Evolutionary conservation across 495 filamentous ascomycete species (phyloP).

Genomic region (Hypoxylon perforatum): DNA sequence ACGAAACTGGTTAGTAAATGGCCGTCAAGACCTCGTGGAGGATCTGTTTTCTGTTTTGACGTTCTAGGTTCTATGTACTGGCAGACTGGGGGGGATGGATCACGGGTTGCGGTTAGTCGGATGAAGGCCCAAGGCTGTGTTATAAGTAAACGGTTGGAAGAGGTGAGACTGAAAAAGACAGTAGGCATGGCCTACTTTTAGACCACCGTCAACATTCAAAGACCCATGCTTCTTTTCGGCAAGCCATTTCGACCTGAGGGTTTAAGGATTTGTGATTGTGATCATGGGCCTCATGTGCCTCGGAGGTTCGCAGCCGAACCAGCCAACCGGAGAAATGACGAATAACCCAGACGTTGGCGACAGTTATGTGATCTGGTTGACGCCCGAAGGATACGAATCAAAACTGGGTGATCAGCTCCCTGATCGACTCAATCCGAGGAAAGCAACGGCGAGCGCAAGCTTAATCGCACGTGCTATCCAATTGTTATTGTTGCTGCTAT

Average conservation of each 20-base stretch:
- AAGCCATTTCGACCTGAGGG: conserved; percentile 27
- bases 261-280: conserved; percentile 10
- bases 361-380: conserved; percentile 32
- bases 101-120: conserved; percentile 32
- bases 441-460: conserved; percentile 16
- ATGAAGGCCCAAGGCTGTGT: conserved; percentile 29
- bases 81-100: conserved; percentile 13
- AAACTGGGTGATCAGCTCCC: conserved; percentile 33
- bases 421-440: conserved; percentile 37
- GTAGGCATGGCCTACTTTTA: conserved; percentile 28
- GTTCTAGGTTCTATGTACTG: conserved; percentile 22
- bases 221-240: conserved; percentile 24
- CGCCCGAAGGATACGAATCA: conserved; percentile 41
- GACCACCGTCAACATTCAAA: conserved; percentile 22
- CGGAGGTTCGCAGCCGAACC: conserved; percentile 30
- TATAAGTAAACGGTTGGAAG: conserved; percentile 29
- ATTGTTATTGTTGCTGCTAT: conserved; percentile 27
- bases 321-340: conserved; percentile 39
- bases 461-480: conserved; percentile 40
- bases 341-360: conserved; percentile 26
- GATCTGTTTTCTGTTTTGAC: conserved; percentile 37
- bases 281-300: conserved; percentile 34
- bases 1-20: conserved; percentile 37
- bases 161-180: conserved; percentile 9
- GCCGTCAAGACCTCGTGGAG: conserved; percentile 15